These are phyloP conservation scores for Penicillium tannophilum DNA, from an alignment of 495 filamentous ascomycete genomes.

Conservation along the genomic window DNA sequence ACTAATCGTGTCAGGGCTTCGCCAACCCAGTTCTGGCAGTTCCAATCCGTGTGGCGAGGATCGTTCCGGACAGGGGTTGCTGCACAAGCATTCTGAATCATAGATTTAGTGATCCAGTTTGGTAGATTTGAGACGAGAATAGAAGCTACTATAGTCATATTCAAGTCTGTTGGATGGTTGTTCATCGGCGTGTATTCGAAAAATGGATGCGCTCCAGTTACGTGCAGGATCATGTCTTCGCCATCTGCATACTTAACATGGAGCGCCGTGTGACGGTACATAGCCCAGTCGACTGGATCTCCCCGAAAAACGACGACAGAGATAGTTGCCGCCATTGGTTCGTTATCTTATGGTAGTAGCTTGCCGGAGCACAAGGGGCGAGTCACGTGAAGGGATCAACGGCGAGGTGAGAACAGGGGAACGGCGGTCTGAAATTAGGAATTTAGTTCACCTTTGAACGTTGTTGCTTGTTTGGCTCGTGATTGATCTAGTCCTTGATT, in stretches of 20 bases:
- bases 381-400: too few relatives aligned
- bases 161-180: conserved; percentile 40
- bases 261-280: conserved; percentile 37
- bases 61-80: conserved; percentile 30
- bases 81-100: conserved; percentile 24
- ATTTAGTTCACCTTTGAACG: too few relatives aligned
- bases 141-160: conserved; percentile 57
- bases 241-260: conserved; percentile 26
- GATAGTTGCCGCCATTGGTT: conserved; percentile 21
- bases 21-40: conserved; percentile 40
- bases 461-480: too few relatives aligned
- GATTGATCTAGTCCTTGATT: too few relatives aligned
- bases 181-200: conserved; percentile 34
- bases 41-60: conserved; percentile 31
- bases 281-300: conserved; percentile 32
- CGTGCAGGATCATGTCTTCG: conserved; percentile 25
- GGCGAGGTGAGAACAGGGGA: too few relatives aligned
- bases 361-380: too few relatives aligned
- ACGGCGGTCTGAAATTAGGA: too few relatives aligned
- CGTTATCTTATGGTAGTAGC: too few relatives aligned
- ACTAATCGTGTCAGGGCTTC: conserved; percentile 32
- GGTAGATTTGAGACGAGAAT: conserved; percentile 25
- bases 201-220: conserved; percentile 31
- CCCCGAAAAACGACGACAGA: conserved; percentile 33
- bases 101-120: conserved; percentile 18